Evolutionary conservation across 306 rosid genomes (phyloP).

Genomic region (Quercus glauca): DNA sequence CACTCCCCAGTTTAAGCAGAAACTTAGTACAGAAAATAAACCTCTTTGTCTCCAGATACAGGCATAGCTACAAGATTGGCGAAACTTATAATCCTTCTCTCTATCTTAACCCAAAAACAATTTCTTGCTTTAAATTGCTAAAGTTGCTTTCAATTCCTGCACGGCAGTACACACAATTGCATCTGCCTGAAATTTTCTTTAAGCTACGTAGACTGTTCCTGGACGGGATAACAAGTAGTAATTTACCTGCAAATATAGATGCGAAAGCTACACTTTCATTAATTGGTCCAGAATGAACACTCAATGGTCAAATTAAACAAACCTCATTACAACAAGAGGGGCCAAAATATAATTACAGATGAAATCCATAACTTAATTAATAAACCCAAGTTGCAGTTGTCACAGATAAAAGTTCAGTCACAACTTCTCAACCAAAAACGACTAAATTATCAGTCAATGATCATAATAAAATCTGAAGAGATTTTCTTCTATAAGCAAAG

Average conservation of each 20-base stretch:
- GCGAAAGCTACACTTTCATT: constrained; percentile 1
- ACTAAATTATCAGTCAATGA: not conserved
- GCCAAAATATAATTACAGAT: not conserved
- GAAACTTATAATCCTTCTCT: constrained; percentile 34
- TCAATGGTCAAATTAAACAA: not conserved
- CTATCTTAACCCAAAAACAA: constrained; percentile 30
- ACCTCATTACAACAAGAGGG: not conserved
- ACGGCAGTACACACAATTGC: constrained; percentile 21
- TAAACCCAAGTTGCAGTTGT: not conserved
- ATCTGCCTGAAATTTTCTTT: not conserved
- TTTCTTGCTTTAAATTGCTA: constrained; percentile 13
- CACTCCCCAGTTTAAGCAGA: constrained; percentile 52
- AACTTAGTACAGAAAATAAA: constrained; percentile 52
- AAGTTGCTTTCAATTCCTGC: constrained; percentile 5
- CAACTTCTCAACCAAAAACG: not conserved
- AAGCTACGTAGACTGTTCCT: constrained; percentile 1
- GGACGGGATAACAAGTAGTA: not conserved
- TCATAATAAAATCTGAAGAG: no score
- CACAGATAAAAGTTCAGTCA: not conserved
- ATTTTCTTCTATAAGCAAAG: not conserved
- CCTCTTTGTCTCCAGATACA: constrained; percentile 83
- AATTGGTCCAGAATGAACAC: not conserved
- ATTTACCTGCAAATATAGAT: constrained; percentile 35
- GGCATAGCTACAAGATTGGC: constrained; percentile 66
- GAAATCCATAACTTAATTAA: not conserved